Evolutionary conservation across 768 basidiomycete species (phyloP).

Genomic region (Psilocybe azurescens): DNA sequence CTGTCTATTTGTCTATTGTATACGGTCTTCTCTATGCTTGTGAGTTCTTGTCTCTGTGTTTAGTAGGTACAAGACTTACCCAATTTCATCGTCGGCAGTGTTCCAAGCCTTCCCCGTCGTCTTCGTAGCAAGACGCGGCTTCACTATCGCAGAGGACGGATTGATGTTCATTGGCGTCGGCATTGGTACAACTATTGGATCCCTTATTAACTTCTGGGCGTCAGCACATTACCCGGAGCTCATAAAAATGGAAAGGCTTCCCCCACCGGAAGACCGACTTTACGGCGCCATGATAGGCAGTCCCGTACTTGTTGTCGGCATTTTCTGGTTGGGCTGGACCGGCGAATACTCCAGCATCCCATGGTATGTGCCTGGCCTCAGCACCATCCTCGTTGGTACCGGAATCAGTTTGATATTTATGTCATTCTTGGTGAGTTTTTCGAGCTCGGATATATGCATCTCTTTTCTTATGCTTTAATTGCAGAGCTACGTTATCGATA

Average conservation of each 20-base stretch:
- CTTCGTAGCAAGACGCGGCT: constrained; percentile 40
- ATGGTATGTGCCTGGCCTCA: constrained; percentile 64
- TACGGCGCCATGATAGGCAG: constrained; percentile 58
- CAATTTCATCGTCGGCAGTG: constrained; percentile 35
- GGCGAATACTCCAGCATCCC: constrained; percentile 55
- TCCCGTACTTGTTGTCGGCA: constrained; percentile 56
- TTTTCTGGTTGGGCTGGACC: constrained; percentile 76
- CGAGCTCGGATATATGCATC: not conserved
- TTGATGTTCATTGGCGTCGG: constrained; percentile 66
- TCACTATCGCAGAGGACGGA: constrained; percentile 45
- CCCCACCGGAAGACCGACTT: constrained; percentile 71
- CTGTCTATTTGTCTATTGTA: constrained; percentile 64
- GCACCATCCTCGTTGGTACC: constrained; percentile 52
- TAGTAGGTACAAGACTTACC: not conserved
- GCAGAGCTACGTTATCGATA: constrained; percentile 65
- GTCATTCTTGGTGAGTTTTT: constrained; percentile 55
- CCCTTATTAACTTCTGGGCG: constrained; percentile 43
- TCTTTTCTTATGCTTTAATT: constrained; percentile 3
- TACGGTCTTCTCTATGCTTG: constrained; percentile 66
- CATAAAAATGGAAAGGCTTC: constrained; percentile 51
- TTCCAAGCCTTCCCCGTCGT: constrained; percentile 63
- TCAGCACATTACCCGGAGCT: constrained; percentile 45
- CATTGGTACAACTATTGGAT: constrained; percentile 51
- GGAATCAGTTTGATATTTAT: constrained; percentile 63
- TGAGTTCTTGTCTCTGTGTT: constrained; percentile 32